Evolutionary conservation across 2,329 filamentous ascomycete species (phyloP).

Genomic region (Incumbomyces delicatus): DNA sequence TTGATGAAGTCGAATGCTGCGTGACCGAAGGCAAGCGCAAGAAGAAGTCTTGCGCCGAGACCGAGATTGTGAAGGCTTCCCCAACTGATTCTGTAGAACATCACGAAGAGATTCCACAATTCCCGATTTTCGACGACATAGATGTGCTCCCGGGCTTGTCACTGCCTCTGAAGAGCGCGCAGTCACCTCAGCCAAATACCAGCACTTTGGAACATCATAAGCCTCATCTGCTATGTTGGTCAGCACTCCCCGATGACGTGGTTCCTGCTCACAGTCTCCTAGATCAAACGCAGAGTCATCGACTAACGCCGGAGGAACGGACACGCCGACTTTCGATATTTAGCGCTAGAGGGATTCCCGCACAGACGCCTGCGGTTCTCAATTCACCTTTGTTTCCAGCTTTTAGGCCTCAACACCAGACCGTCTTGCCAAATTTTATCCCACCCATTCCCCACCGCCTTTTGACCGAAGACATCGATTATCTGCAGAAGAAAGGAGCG

Average conservation of each 20-base stretch:
- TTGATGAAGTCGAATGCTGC: conserved; percentile 43
- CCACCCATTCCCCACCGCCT: conserved; percentile 70
- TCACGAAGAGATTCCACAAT: conserved; percentile 15
- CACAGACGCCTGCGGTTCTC: conserved; percentile 19
- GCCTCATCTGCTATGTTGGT: conserved; percentile 55
- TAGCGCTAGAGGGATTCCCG: conserved; percentile 2
- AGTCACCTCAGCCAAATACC: conserved; percentile 19
- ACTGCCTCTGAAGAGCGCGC: neutral
- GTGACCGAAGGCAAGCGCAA: conserved; percentile 74
- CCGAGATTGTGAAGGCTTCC: conserved; percentile 14
- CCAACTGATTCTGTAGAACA: conserved; percentile 17
- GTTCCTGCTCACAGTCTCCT: conserved; percentile 12
- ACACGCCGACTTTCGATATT: conserved; percentile 35
- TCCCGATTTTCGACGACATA: conserved; percentile 23
- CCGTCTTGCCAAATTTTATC: conserved; percentile 57
- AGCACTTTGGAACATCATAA: conserved; percentile 43
- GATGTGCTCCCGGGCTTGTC: conserved; percentile 17
- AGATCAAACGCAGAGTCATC: conserved; percentile 42
- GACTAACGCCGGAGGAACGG: conserved; percentile 34
- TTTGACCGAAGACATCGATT: conserved; percentile 70
- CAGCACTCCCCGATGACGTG: neutral
- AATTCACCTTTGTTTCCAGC: conserved; percentile 32
- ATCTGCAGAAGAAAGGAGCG: conserved; percentile 75
- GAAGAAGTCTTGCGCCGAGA: conserved; percentile 52
- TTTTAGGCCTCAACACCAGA: conserved; percentile 38